Base-by-base conservation (phyloP, 345 rosid species). In the Pistacia vera region DNA sequence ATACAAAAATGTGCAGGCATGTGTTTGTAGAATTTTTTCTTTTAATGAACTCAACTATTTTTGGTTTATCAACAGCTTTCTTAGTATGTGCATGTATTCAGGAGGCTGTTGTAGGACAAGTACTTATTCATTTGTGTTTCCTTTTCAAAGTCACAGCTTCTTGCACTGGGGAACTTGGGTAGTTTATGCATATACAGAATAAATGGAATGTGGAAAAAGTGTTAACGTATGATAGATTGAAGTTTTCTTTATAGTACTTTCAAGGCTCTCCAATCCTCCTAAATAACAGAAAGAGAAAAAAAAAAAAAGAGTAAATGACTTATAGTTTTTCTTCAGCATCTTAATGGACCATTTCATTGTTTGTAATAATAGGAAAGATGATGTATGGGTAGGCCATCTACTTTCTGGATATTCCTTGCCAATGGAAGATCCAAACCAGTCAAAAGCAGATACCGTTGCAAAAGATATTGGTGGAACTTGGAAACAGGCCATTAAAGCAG, bases 311-410 rank as follows among this genome's bases (percentile, higher is more conserved):
- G 38, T 59, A 30, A 66, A 25, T 71, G 17, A 60, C 12, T n/a
- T 25, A 59, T 30, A 28, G 9, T 13, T 58, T 13, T 66, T 79
- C 62, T 61, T 46, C 20, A 35, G 33, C 35, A 2, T 35, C 22
- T 41, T 70, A 41, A 30, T 61, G 12, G 33, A 8, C 62, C 49
- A 0, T 75, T 75, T 20, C 49, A 7, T 46, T 33, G 7, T 75
- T 17, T 66, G 57, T 54, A 30, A 75, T 30, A 63, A 68, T 83
- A 93, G 98, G 82, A 93, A 92, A 85, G 92, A 86, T 13, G 89
- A 87, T 76, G 86, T 95, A 63, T 93, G 97, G 99, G 99, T 93
- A 18, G 91, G 90, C 65, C 99, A 93, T 78, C 83, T 93, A 36
- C 97, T 95, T 75, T 95, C 93, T 11, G 95, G 97, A 38, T 88